These are phyloP conservation scores for Eimeria falciformis DNA, from an alignment of 169 alveolate species.

Conservation along the genomic window DNA sequence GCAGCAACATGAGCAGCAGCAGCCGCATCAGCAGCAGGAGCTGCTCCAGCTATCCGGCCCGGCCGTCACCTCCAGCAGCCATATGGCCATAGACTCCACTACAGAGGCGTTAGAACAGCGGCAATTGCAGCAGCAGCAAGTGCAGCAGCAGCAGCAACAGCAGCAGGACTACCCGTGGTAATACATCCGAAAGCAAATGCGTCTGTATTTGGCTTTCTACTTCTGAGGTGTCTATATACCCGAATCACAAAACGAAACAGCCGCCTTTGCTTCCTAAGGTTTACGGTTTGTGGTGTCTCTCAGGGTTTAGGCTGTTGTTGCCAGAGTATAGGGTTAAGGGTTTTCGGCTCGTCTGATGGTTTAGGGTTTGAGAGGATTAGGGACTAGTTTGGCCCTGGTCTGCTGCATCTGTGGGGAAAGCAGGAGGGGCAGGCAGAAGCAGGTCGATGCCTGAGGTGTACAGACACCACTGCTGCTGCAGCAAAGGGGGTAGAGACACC, in stretches of 20 bases:
- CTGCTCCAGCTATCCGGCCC: background rate
- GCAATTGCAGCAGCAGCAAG: background rate
- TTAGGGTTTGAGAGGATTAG: background rate
- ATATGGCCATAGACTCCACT: background rate
- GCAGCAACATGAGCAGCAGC: background rate
- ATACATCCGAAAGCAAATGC: background rate
- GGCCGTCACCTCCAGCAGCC: too few species aligned
- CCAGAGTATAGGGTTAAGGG: too few species aligned
- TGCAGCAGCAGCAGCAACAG: slow-evolving; percentile 23
- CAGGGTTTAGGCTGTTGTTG: too few species aligned
- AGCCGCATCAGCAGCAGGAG: background rate
- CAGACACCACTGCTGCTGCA: slow-evolving; percentile 54
- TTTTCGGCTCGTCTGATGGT: too few species aligned
- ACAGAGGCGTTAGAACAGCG: background rate
- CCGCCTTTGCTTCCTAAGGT: background rate
- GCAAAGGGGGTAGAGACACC: slow-evolving; percentile 4
- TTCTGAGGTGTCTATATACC: background rate
- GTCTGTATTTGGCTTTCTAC: background rate
- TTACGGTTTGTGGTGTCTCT: background rate
- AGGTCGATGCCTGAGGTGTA: slow-evolving; percentile 63
- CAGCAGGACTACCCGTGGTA: background rate
- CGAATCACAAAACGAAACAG: background rate
- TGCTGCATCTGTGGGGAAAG: too few species aligned
- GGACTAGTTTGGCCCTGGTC: background rate
- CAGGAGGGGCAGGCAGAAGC: slow-evolving; percentile 46